Base-by-base conservation (phyloP, 2,329 filamentous ascomycete species). In the Aaosphaeria pasadenensis region DNA sequence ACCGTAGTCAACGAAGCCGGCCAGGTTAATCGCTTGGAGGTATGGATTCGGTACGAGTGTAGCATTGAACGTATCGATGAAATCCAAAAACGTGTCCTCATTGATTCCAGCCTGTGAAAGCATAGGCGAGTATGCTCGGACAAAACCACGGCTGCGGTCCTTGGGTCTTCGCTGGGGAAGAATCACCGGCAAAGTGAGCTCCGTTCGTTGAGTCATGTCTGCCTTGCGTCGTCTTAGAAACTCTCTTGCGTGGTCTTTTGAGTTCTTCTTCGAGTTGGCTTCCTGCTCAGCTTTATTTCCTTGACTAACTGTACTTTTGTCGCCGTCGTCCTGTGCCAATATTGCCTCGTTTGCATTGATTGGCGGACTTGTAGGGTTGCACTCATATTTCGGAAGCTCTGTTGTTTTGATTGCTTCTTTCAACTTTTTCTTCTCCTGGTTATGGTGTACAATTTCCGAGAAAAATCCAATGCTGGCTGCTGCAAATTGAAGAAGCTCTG, bases 121-220 rank as follows among this genome's bases (percentile, higher is more conserved):
- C 0, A 74, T 57, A 76, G 79, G 0, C 76, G 71, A 71, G 55
- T 82, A 81, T 0, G 76, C 78, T 28, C 73, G 70, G 4, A 81
- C 65, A 52, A 82, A 81, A 0, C 79, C 79, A 6, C 78, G 69
- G 1, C 62, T 57, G 43, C 75, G 74, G 32, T 71, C 67, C 36
- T 72, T 66, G 2, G 79, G 78, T 11, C 79, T 71, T 4, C 78
- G 64, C 47, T 82, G 79, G 0, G 77, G 76, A 4, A 82, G 55
- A 13, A 81, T 73, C 29, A 81, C 75, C 0, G 77, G 77, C 42
- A 24, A 24, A 36, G 32, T 30, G 5, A 50, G 35, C 44, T 29
- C 38, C 33, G 13, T 46, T 42, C 35, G 28, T 24, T 24, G 11
- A 41, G 11, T 41, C 9, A 9, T 41, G 39, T 9, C 11, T 41